Conservation (phyloP, 495 filamentous ascomycete species). For the Lichenothelia convexa region DNA sequence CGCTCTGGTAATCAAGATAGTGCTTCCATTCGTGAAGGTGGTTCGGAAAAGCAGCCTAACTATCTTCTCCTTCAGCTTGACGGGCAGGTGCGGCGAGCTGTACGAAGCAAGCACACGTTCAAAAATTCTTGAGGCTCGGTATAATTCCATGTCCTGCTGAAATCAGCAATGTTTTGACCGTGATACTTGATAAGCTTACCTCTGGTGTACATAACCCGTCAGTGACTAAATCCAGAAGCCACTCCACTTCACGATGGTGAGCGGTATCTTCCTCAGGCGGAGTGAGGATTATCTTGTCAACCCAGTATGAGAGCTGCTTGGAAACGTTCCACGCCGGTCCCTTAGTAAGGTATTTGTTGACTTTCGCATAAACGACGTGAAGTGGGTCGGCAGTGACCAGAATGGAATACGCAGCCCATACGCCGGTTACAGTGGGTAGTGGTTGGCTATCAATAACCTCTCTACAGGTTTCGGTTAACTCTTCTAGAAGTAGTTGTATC, state of each 20-base stretch:
- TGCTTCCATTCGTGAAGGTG: slow-evolving; percentile 58
- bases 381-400: slow-evolving; percentile 54
- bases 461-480: slow-evolving; percentile 56
- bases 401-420: slow-evolving; percentile 54
- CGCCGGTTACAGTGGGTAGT: slow-evolving; percentile 51
- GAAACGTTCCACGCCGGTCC: slow-evolving; percentile 54
- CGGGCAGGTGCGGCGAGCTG: slow-evolving; percentile 41
- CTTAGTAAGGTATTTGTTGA: slow-evolving; percentile 67
- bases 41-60: slow-evolving; percentile 55
- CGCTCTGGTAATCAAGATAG: slow-evolving; percentile 67
- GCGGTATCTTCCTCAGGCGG: slow-evolving; percentile 55
- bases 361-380: slow-evolving; percentile 68
- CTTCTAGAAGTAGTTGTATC: slow-evolving; percentile 54
- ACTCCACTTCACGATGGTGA: slow-evolving; percentile 57
- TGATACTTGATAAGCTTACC: slow-evolving; percentile 18
- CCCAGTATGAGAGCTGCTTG: slow-evolving; percentile 54
- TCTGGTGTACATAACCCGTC: slow-evolving; percentile 43
- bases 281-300: slow-evolving; percentile 51
- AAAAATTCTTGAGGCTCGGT: slow-evolving; percentile 60
- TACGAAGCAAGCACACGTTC: slow-evolving; percentile 60
- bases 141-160: slow-evolving; percentile 57
- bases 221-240: slow-evolving; percentile 62
- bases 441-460: slow-evolving; percentile 33
- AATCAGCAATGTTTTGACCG: background rate
- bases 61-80: slow-evolving; percentile 44